Conservation (phyloP, 495 filamentous ascomycete genomes). For the Eremomyces bilateralis region DNA sequence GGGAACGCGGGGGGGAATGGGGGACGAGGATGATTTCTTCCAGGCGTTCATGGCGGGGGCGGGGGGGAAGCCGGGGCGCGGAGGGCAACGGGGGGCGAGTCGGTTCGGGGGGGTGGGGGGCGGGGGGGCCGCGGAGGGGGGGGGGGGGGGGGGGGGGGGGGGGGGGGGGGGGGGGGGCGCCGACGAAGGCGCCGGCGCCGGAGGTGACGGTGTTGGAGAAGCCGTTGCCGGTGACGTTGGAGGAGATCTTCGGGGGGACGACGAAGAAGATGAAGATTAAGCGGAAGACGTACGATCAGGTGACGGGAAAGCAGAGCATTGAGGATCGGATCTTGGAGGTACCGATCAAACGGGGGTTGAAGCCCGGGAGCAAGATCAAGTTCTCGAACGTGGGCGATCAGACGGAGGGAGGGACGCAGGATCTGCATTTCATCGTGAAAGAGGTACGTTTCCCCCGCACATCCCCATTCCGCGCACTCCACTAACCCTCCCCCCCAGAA, state of each 20-base stretch:
- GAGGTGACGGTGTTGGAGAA: constrained; percentile 83
- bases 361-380: constrained; percentile 93
- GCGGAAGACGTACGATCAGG: constrained; percentile 72
- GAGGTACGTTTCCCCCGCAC: constrained; percentile 42
- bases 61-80: constrained; percentile 12
- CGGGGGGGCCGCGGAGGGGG: constrained; percentile 64
- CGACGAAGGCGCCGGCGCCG: constrained; percentile 37
- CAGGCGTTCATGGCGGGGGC: constrained; percentile 22
- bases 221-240: constrained; percentile 56
- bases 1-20: constrained; percentile 26
- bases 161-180: constrained; percentile 57
- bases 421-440: constrained; percentile 80
- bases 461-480: neutral
- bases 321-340: constrained; percentile 85
- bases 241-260: constrained; percentile 66
- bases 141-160: constrained; percentile 62
- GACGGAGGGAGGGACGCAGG: constrained; percentile 91
- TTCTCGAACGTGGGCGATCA: constrained; percentile 92
- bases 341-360: constrained; percentile 81
- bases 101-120: constrained; percentile 22
- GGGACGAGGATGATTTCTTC: constrained; percentile 31
- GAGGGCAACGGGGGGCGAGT: constrained; percentile 16
- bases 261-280: constrained; percentile 97
- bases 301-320: constrained; percentile 55
- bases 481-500: constrained; percentile 30